Evolutionary conservation across 805 yeast species (phyloP), one percentile per base, ranked within the genome.

Genomic region (Isabelozyma pseudorhagii): DNA sequence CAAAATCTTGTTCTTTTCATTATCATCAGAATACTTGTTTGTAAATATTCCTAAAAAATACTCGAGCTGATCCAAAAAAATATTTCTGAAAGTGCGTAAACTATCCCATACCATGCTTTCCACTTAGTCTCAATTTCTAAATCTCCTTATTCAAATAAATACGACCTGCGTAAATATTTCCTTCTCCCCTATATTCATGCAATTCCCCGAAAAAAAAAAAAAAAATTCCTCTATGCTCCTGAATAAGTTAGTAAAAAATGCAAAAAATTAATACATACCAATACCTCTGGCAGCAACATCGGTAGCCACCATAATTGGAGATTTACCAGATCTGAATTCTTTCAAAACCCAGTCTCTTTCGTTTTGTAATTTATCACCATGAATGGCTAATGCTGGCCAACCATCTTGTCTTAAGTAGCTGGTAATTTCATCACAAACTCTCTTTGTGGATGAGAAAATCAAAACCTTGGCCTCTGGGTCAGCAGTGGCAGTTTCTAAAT

Each of bases 211-310:
- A 21, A 38, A n/a, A 48, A 40, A 46, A 47, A 39, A 44, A 46
- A 45, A 18, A 41, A 43, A 46, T 7, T 38, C 29, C 43, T 34
- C 40, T 42, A 40, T 40, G 29, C 41, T 47, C 52, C 47, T 44
- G 34, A 45, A 44, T 50, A 52, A 49, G 48, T 43, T 34, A 46
- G 39, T 42, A 48, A 54, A 47, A 49, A 42, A 40, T 15, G 27
- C 47, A 46, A 44, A 48, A 46, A 46, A 50, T 54, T 56, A 52
- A 67, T 71, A 89, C 97, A 75, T 89, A 90, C 97, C 97, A 78
- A 94, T 91, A 84, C 99, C 99, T 82, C 99, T 89, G 59, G 99
- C 97, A 55, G 99, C 99, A 71, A 94, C 99, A 74, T 94, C 99
- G 57, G 99, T 94, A 54, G 99, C 99, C 68, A 92, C 97, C 97